Evolutionary conservation across 257 asterid genomes (phyloP).

Genomic region (Coffea canephora): DNA sequence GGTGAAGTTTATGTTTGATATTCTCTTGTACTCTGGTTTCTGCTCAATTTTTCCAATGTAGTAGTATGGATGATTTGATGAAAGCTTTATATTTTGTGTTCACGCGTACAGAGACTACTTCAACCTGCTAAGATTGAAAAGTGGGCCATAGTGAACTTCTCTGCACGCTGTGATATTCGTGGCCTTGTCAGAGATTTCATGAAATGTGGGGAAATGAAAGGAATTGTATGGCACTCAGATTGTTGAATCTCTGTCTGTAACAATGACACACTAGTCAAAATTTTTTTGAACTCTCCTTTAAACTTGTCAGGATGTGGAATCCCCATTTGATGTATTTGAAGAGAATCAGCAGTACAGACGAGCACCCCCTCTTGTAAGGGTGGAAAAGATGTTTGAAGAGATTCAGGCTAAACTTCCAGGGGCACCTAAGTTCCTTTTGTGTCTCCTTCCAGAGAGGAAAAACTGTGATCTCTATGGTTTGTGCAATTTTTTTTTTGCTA

Average conservation of each 20-base stretch:
- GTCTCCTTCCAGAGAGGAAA: constrained; percentile 81
- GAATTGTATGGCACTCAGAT: constrained; percentile 55
- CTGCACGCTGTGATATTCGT: constrained; percentile 73
- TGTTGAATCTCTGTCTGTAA: neutral
- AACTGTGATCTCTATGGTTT: constrained; percentile 77
- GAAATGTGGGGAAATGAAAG: constrained; percentile 68
- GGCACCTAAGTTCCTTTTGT: constrained; percentile 71
- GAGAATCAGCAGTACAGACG: constrained; percentile 62
- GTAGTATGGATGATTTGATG: neutral
- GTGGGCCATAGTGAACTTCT: constrained; percentile 91
- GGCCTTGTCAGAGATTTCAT: constrained; percentile 56
- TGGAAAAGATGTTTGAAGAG: constrained; percentile 73
- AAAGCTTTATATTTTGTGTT: neutral
- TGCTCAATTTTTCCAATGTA: neutral
- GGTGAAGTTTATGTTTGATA: constrained; percentile 31
- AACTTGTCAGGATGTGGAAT: constrained; percentile 50
- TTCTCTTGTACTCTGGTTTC: neutral
- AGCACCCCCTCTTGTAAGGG: constrained; percentile 69
- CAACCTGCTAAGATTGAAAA: constrained; percentile 63
- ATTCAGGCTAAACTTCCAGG: constrained; percentile 68
- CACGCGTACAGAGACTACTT: constrained; percentile 48
- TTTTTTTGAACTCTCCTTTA: neutral
- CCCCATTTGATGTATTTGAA: constrained; percentile 63
- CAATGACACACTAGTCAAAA: neutral
- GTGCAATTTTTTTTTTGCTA: constrained; percentile 14